These are phyloP conservation scores for Metarhizium anisopliae DNA, from an alignment of 2,329 filamentous ascomycete species.

Conservation along the genomic window DNA sequence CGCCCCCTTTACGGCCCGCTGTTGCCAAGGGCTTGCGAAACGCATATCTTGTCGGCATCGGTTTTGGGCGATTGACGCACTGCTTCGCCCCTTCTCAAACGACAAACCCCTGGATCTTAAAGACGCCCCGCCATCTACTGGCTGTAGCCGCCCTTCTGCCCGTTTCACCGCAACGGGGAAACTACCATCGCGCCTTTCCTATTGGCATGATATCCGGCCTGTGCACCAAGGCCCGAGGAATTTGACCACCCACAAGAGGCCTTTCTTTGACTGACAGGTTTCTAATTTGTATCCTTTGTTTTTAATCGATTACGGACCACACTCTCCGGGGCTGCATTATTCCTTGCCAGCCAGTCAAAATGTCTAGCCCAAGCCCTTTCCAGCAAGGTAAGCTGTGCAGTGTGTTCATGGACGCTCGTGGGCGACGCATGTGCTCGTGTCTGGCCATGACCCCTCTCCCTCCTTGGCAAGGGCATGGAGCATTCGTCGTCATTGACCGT, in stretches of 20 bases:
- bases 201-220: constrained; percentile 3
- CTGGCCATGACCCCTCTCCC: not conserved
- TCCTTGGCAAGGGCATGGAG: not conserved
- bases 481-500: not conserved
- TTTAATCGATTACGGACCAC: not conserved
- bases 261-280: not conserved
- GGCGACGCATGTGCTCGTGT: not conserved
- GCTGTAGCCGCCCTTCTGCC: constrained; percentile 3
- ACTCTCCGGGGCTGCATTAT: not conserved
- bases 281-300: not conserved
- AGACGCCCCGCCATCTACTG: constrained; percentile 1
- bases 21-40: constrained; percentile 1
- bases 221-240: not conserved
- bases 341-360: constrained; percentile 4
- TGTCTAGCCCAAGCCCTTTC: constrained; percentile 9
- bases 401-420: not conserved
- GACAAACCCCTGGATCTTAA: not conserved
- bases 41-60: constrained; percentile 1
- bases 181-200: not conserved
- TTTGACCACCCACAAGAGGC: not conserved
- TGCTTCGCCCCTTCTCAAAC: constrained; percentile 1
- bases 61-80: not conserved
- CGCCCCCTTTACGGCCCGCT: not conserved
- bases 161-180: constrained; percentile 1
- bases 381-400: constrained; percentile 9